Evolutionary conservation across 2,329 filamentous ascomycete species (phyloP).

Genomic region (Blastomyces percursus): DNA sequence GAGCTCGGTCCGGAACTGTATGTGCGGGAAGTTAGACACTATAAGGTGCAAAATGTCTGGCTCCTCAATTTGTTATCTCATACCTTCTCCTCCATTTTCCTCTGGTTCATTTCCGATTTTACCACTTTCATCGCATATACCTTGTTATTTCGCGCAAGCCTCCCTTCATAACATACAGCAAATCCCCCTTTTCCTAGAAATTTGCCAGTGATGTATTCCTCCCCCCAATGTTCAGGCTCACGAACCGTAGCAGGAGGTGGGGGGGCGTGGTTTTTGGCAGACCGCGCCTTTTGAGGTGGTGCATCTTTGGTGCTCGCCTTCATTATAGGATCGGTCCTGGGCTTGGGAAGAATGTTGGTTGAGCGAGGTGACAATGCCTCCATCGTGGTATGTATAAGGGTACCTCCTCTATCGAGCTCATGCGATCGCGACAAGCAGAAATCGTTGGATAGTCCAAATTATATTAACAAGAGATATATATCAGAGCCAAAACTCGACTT

Average conservation of each 20-base stretch:
- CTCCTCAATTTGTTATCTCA: neutral
- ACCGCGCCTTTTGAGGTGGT: constrained; percentile 24
- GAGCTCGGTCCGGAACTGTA: constrained; percentile 64
- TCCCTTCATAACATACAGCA: constrained; percentile 41
- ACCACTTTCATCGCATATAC: constrained; percentile 43
- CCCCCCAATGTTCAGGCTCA: constrained; percentile 36
- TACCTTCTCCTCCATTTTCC: constrained; percentile 44
- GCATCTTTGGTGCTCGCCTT: constrained; percentile 22
- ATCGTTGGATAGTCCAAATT: neutral
- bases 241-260: constrained; percentile 35
- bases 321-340: constrained; percentile 28
- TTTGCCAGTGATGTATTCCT: constrained; percentile 36
- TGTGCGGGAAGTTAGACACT: constrained; percentile 6
- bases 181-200: constrained; percentile 43
- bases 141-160: constrained; percentile 32
- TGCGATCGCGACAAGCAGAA: neutral
- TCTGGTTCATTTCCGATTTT: constrained; percentile 39
- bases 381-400: constrained; percentile 8
- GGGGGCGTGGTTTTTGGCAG: constrained; percentile 35
- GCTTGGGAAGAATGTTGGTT: constrained; percentile 37
- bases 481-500: neutral
- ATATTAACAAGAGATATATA: neutral
- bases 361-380: constrained; percentile 39
- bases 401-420: neutral
- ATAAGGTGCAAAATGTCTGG: neutral